phyloP scores from a whole-genome alignment of 2,329 filamentous ascomycete genomes.

The Ascochyta clinopodiicola region DNA sequence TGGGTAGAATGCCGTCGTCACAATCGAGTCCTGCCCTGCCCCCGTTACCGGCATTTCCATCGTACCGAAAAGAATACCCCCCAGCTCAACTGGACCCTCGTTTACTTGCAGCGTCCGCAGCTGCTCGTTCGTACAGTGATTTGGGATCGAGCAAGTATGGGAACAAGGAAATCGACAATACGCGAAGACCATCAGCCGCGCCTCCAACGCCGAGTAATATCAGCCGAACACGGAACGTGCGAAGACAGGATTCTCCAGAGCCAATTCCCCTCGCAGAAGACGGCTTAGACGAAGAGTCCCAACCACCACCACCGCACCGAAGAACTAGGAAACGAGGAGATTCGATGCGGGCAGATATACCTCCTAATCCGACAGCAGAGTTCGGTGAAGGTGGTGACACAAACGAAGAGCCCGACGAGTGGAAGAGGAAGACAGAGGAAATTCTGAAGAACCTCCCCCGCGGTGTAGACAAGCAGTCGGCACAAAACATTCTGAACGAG shows the following conservation, averaged over 20 bases:
- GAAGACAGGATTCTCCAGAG: constrained; percentile 27
- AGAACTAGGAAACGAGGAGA: constrained; percentile 38
- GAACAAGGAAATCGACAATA: constrained; percentile 8
- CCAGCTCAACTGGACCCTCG: constrained; percentile 29
- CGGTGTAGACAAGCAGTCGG: constrained; percentile 81
- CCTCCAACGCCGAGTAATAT: constrained; percentile 19
- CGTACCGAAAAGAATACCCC: constrained; percentile 61
- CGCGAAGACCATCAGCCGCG: constrained; percentile 12
- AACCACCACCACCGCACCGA: constrained; percentile 31
- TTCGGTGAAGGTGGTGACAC: constrained; percentile 28
- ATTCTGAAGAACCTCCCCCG: constrained; percentile 79
- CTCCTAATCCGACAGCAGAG: constrained; percentile 42
- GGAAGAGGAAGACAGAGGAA: constrained; percentile 41
- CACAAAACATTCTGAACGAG: constrained; percentile 92
- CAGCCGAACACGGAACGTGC: constrained; percentile 24
- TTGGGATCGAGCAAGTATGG: constrained; percentile 24
- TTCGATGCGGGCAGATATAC: constrained; percentile 41
- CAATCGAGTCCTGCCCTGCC: constrained; percentile 15
- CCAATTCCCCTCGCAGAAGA: constrained; percentile 31
- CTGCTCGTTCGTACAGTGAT: constrained; percentile 40
- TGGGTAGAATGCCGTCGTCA: constrained; percentile 12
- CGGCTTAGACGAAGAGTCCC: constrained; percentile 25
- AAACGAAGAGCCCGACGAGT: constrained; percentile 42
- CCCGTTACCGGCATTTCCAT: constrained; percentile 33
- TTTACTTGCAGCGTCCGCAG: constrained; percentile 38